Conservation (phyloP, 2,329 filamentous ascomycete species). For the Metarhizium sp. region DNA sequence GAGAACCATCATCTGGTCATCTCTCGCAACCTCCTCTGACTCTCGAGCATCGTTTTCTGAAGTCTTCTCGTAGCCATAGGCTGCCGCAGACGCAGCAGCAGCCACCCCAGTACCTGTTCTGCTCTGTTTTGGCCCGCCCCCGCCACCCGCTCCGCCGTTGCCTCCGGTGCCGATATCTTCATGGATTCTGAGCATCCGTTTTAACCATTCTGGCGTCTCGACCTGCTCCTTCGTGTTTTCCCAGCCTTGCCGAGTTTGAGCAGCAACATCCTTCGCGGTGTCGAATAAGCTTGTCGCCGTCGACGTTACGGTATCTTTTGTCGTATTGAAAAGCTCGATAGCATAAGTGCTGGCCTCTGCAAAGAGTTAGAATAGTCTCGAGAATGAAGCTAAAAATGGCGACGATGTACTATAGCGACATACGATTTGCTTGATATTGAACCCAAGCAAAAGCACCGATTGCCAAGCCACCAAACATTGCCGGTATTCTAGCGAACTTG, state of each 20-base stretch:
- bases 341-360: conserved; percentile 40
- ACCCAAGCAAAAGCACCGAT: conserved; percentile 84
- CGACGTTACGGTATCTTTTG: conserved; percentile 60
- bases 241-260: conserved; percentile 74
- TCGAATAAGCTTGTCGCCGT: conserved; percentile 63
- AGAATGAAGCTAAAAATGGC: background rate
- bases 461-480: conserved; percentile 82
- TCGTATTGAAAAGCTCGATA: conserved; percentile 60
- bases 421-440: conserved; percentile 90
- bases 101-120: conserved; percentile 51
- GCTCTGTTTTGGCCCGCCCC: conserved; percentile 46
- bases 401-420: conserved; percentile 23
- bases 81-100: conserved; percentile 64
- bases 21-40: conserved; percentile 60
- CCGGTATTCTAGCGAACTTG: conserved; percentile 81
- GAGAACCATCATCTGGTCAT: conserved; percentile 99
- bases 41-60: conserved; percentile 54
- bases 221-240: conserved; percentile 71
- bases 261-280: conserved; percentile 63
- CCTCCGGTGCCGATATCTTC: conserved; percentile 48
- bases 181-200: conserved; percentile 56
- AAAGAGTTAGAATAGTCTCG: conserved; percentile 13
- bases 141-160: conserved; percentile 36
- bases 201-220: conserved; percentile 66
- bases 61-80: conserved; percentile 68